Base-by-base conservation (phyloP, 2,329 filamentous ascomycete species). In the Lachnellula occidentalis region DNA sequence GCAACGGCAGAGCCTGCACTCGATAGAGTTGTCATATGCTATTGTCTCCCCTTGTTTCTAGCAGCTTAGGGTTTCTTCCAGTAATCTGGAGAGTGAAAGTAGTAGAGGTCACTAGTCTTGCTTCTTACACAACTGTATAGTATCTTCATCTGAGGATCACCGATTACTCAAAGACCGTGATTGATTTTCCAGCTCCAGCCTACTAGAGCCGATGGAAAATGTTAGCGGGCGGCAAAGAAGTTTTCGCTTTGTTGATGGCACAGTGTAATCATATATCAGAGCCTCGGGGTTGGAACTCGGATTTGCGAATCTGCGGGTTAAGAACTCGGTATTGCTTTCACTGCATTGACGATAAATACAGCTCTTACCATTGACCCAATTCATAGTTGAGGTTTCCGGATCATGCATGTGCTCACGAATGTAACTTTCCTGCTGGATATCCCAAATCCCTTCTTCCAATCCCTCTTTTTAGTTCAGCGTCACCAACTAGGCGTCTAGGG, bases 171-270 rank as follows among this genome's bases (percentile, higher is more conserved):
- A 31, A 11, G 8, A 31, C 8, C 27, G 2, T 31, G 27, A 11
- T 31, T 31, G 2, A 31, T 31, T 9, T 31, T 31, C 11, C 27
- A 31, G 27, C 8, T 31, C 11, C 27, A 31, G 27, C 27, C 8
- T 11, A 31, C 27, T 11, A 31, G 11, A 11, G 9, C 12, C 36
- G 80, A 55, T 85, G 81, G 81, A 81, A 85, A 64, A 80, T 59
- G 75, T 83, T 47, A 83, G 78, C 1, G 85, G 78, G 76, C 83
- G 78, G 79, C 79, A 77, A 76, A 79, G 69, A 69, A 76, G 62
- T 34, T 39, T 15, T n/a, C 17, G 47, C 19, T 45, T 17, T 15
- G 34, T 19, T 48, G 9, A 37, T 6, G 24, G 11, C n/a, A 42
- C 48, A 57, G 50, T 57, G 54, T 56, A 22, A 57, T 47, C 41